Evolutionary conservation across 345 rosid genomes (phyloP).

Genomic region (Populus alba): DNA sequence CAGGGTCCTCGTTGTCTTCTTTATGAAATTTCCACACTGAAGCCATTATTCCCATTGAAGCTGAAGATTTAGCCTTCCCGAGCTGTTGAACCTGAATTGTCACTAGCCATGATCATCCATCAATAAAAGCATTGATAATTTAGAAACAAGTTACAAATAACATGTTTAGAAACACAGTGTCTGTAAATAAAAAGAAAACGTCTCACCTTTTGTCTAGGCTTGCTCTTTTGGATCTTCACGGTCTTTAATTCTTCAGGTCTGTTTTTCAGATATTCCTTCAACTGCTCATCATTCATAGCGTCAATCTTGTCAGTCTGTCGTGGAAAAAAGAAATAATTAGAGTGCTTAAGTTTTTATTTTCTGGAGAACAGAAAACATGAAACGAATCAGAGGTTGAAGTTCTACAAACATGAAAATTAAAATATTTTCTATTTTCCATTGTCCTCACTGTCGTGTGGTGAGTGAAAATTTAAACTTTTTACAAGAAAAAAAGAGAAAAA

Average conservation of each 20-base stretch:
- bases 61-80: slow-evolving; percentile 14
- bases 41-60: slow-evolving; percentile 37
- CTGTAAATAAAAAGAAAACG: too few species aligned
- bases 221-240: slow-evolving; percentile 20
- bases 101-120: not conserved
- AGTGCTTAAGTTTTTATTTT: too few species aligned
- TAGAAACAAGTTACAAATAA: not conserved
- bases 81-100: slow-evolving; percentile 21
- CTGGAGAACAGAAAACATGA: too few species aligned
- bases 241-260: slow-evolving; percentile 32
- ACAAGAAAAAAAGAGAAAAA: too few species aligned
- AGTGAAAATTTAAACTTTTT: too few species aligned
- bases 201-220: slow-evolving; percentile 24
- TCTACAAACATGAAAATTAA: too few species aligned
- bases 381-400: too few species aligned
- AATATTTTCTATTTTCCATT: too few species aligned
- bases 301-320: slow-evolving; percentile 26
- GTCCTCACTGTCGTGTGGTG: too few species aligned
- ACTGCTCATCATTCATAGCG: slow-evolving; percentile 34
- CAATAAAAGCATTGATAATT: not conserved
- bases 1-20: slow-evolving; percentile 14
- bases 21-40: slow-evolving; percentile 45
- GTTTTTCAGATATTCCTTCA: slow-evolving; percentile 31
- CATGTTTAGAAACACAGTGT: not conserved
- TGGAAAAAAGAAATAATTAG: too few species aligned